Evolutionary conservation across 2,329 filamentous ascomycete genomes (phyloP).

Genomic region (Pseudogymnoascus sp.): DNA sequence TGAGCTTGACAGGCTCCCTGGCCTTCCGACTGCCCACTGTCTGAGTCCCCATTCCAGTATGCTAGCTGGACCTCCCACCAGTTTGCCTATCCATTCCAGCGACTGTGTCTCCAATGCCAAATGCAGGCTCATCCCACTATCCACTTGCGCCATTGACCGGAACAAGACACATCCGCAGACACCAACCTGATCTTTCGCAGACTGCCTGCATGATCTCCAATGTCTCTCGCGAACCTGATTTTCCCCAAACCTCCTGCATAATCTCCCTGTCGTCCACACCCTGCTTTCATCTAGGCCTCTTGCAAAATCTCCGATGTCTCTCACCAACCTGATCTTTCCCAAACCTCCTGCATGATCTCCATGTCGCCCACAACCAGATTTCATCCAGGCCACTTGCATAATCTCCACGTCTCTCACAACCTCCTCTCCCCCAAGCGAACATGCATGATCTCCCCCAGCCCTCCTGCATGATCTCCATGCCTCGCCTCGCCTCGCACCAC

Average conservation of each 20-base stretch:
- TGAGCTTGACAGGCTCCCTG: not conserved
- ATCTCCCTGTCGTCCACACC: not conserved
- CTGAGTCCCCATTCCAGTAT: not conserved
- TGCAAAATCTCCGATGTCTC: not conserved
- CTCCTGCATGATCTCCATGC: not conserved
- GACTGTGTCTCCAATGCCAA: not conserved
- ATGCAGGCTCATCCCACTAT: not conserved
- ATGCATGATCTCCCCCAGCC: not conserved
- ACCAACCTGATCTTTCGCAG: no score
- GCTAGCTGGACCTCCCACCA: not conserved
- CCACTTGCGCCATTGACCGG: not conserved
- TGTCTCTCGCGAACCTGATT: not conserved
- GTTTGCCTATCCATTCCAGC: not conserved
- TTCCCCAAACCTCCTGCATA: not conserved
- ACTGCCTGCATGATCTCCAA: no score
- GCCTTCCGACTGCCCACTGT: not conserved
- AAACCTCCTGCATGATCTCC: not conserved
- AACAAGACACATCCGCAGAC: not conserved
- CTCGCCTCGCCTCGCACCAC: not conserved
- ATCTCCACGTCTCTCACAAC: not conserved
- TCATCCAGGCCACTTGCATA: not conserved
- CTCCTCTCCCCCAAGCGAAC: not conserved
- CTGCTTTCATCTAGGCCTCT: not conserved
- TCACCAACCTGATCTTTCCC: not conserved
- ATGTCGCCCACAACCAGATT: not conserved